phyloP scores from a whole-genome alignment of 768 basidiomycete species.

The Boletus sp. region DNA sequence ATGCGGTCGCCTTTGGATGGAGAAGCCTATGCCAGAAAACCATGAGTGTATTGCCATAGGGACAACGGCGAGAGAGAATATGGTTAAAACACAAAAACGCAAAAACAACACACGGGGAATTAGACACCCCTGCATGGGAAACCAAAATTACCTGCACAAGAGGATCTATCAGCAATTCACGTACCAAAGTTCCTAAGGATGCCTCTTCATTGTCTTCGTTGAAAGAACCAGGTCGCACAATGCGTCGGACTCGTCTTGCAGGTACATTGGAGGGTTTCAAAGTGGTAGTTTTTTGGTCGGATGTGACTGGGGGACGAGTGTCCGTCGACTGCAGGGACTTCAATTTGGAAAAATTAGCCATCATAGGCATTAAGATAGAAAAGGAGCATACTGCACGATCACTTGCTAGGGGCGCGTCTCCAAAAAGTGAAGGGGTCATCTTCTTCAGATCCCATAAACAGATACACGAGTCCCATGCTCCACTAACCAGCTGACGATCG shows the following conservation, averaged over 20 bases:
- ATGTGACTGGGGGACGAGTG: not conserved
- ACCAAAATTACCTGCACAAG: not conserved
- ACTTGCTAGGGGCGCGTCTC: not conserved
- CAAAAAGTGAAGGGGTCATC: not conserved
- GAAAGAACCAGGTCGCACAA: too few species aligned
- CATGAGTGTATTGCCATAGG: not conserved
- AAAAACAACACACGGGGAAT: not conserved
- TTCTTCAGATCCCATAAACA: not conserved
- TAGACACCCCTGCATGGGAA: not conserved
- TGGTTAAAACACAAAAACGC: not conserved
- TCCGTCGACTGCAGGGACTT: not conserved
- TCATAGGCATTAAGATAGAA: not conserved
- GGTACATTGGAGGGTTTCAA: too few species aligned
- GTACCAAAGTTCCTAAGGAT: not conserved
- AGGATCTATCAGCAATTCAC: not conserved
- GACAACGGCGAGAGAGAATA: not conserved
- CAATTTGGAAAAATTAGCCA: not conserved
- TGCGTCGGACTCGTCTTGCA: not conserved
- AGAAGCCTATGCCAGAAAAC: not conserved
- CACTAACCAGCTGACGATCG: not conserved
- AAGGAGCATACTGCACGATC: not conserved
- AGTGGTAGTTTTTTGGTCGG: not conserved
- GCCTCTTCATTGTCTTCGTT: not conserved
- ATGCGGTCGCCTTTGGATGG: not conserved
- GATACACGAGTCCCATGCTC: not conserved